Evolutionary conservation across 345 rosid genomes (phyloP).

Genomic region (Citrus trifoliata): DNA sequence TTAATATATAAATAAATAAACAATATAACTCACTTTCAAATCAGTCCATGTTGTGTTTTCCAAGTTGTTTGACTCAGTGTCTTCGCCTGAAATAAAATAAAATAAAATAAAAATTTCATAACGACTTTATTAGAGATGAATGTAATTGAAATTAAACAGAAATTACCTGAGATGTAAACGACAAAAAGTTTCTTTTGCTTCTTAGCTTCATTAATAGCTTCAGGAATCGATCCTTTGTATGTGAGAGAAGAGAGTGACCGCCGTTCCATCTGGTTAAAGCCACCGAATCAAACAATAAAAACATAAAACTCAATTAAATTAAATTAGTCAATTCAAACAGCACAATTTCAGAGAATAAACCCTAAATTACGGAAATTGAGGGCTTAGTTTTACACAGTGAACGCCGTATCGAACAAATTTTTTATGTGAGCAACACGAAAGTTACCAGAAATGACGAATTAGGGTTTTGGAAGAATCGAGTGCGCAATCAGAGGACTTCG

Average conservation of each 20-base stretch:
- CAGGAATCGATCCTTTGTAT: conserved; percentile 64
- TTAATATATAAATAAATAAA: not conserved
- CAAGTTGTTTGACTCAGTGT: conserved; percentile 49
- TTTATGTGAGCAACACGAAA: not conserved
- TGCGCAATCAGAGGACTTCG: not conserved
- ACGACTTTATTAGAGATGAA: not conserved
- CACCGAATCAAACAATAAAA: not conserved
- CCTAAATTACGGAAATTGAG: not conserved
- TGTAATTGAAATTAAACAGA: not conserved
- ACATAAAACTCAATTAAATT: not conserved
- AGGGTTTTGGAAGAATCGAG: not conserved
- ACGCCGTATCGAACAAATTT: not conserved
- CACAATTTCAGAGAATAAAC: not conserved
- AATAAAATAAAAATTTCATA: not conserved
- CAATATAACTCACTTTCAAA: conserved; percentile 31
- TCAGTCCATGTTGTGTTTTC: conserved; percentile 63
- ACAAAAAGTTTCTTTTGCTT: conserved; percentile 76
- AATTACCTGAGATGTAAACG: conserved; percentile 76
- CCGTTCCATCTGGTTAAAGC: conserved; percentile 53
- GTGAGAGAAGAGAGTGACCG: conserved; percentile 46
- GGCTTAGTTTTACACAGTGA: not conserved
- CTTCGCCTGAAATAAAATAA: conserved; percentile 41
- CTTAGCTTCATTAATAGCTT: conserved; percentile 72
- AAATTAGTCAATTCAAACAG: not conserved
- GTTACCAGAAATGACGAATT: not conserved